Conservation (phyloP, 441 rosid genomes). For the Bocquillonia castaneifolia region DNA sequence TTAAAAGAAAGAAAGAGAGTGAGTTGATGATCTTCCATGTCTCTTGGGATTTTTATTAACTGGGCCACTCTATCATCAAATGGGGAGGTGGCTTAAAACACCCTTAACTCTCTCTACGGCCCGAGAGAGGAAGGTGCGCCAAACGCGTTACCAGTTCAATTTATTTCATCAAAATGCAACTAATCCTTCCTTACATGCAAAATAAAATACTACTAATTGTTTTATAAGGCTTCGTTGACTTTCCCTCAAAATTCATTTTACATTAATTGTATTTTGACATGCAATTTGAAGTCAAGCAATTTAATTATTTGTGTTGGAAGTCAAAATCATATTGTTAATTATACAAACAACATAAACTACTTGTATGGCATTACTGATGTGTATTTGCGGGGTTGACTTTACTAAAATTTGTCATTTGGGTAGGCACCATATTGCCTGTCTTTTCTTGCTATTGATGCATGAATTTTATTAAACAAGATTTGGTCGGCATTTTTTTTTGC, state of each 20-base stretch:
- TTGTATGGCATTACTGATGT: background rate
- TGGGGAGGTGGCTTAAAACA: background rate
- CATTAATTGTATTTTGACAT: slow-evolving; percentile 10
- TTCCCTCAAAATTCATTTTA: background rate
- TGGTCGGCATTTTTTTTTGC: slow-evolving; percentile 19
- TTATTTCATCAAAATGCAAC: background rate
- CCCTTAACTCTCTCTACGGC: too few relatives aligned
- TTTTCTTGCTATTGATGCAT: slow-evolving; percentile 7
- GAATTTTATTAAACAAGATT: slow-evolving; percentile 8
- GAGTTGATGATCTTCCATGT: slow-evolving; percentile 79
- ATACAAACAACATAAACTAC: background rate
- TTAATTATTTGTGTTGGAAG: background rate
- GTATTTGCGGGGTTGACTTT: slow-evolving; percentile 19
- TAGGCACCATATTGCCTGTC: slow-evolving; percentile 12
- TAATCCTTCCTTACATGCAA: background rate
- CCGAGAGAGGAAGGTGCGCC: too few relatives aligned
- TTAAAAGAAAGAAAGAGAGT: too few relatives aligned
- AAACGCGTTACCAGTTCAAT: background rate
- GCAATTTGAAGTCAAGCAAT: background rate
- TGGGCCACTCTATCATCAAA: slow-evolving; percentile 20
- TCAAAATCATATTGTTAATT: background rate
- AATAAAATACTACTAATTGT: background rate
- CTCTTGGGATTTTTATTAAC: slow-evolving; percentile 51
- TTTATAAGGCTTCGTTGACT: slow-evolving; percentile 13
- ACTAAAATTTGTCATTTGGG: background rate